Evolutionary conservation across 768 basidiomycete genomes (phyloP).

Genomic region (Suillus alpinus): DNA sequence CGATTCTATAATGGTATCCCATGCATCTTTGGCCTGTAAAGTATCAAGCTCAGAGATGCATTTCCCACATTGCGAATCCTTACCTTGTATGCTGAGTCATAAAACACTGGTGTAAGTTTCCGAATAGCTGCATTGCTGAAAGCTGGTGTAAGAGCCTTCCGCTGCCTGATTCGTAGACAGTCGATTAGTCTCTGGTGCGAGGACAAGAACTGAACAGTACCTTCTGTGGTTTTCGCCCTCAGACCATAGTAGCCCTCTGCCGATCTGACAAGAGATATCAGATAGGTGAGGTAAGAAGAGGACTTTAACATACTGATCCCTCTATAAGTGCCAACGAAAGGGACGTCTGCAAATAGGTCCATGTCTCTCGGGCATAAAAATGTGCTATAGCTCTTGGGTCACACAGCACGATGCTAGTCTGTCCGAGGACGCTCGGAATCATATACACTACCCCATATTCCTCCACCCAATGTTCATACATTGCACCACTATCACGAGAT

Average conservation of each 20-base stretch:
- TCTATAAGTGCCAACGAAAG: conserved; percentile 33
- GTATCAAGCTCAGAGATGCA: background rate
- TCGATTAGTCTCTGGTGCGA: conserved; percentile 19
- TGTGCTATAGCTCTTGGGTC: conserved; percentile 51
- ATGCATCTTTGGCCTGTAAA: conserved; percentile 28
- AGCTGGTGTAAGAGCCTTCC: conserved; percentile 38
- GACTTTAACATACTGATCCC: conserved; percentile 1
- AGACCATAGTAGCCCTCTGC: conserved; percentile 28
- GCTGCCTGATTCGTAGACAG: conserved; percentile 20
- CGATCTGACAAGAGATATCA: conserved; percentile 10
- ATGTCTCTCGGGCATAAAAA: conserved; percentile 50
- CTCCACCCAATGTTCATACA: conserved; percentile 22
- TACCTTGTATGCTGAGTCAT: conserved; percentile 42
- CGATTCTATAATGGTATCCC: conserved; percentile 30
- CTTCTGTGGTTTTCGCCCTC: conserved; percentile 45
- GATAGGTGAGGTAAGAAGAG: background rate
- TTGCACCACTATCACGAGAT: conserved; percentile 1
- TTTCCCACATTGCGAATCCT: background rate
- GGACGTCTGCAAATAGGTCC: conserved; percentile 41
- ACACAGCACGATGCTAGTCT: conserved; percentile 18
- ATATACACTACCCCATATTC: conserved; percentile 19
- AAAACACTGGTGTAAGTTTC: conserved; percentile 35
- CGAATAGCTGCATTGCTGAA: conserved; percentile 43
- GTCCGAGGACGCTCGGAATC: conserved; percentile 15
- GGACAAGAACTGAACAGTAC: conserved; percentile 18